Percentiles rank a stretch among this genome's conserved stretches.
These are phyloP conservation scores for Penicillium alfredii DNA, from an alignment of 495 filamentous ascomycete genomes.

Conservation along the genomic window DNA sequence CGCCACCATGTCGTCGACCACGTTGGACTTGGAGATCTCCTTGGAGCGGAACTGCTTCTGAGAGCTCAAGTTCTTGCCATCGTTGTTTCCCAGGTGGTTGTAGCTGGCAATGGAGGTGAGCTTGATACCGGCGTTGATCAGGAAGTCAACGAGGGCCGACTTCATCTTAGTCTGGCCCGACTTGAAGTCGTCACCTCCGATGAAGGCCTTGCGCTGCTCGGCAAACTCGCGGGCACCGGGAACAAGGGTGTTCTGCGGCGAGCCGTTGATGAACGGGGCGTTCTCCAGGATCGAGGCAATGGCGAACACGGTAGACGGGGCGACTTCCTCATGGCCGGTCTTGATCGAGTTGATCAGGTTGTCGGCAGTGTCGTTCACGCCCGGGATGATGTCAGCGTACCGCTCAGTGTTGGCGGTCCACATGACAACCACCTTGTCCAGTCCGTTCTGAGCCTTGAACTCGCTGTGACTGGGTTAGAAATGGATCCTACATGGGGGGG, in stretches of 20 bases:
- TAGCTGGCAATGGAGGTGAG: constrained; percentile 98
- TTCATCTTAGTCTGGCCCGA: constrained; percentile 99
- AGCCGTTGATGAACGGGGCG: constrained; percentile 97
- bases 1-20: constrained; percentile 98
- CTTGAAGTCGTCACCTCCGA: constrained; percentile 99
- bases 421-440: constrained; percentile 96
- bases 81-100: constrained; percentile 99
- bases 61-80: constrained; percentile 96
- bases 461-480: constrained; percentile 49
- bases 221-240: constrained; percentile 87
- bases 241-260: constrained; percentile 98
- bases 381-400: constrained; percentile 78
- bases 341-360: constrained; percentile 87
- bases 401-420: constrained; percentile 99
- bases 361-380: constrained; percentile 94
- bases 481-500: neutral
- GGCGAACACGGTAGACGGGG: constrained; percentile 93
- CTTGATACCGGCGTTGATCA: constrained; percentile 98
- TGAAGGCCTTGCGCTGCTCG: constrained; percentile 82
- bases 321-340: constrained; percentile 76
- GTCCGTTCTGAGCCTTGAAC: constrained; percentile 77
- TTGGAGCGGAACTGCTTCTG: constrained; percentile 98
- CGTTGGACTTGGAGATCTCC: constrained; percentile 98
- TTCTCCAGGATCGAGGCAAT: constrained; percentile 88
- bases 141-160: constrained; percentile 94